Percentiles rank a stretch among this genome's conserved stretches.
These are phyloP conservation scores for barley (Hordeum vulgare) DNA, from an alignment of 176 grass and related monocot genomes.

Conservation along the genomic window MorexV3_pseudomolecules_assembly NC_058523.1:535131255-535131754, in stretches of 20 bases:
- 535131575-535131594: conserved; percentile 94
- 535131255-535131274: conserved; percentile 40
- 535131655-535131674: conserved; percentile 79
- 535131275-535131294: conserved; percentile 86
- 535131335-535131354: conserved; percentile 76
- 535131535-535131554: conserved; percentile 53
- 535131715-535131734: neutral
- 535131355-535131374: conserved; percentile 85
- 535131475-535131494: conserved; percentile 2
- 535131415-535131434: conserved; percentile 45
- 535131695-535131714: neutral
- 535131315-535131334: conserved; percentile 74
- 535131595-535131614: conserved; percentile 75
- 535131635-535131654: conserved; percentile 68
- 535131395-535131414: conserved; percentile 36
- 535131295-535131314: conserved; percentile 86
- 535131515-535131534: conserved; percentile 37
- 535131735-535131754: neutral
- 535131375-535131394: conserved; percentile 38
- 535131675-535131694: conserved; percentile 88
- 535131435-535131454: conserved; percentile 59
- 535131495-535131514: neutral
- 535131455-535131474: neutral
- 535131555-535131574: conserved; percentile 85
- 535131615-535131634: conserved; percentile 81